Percentiles rank a stretch among this genome's conserved stretches.
These are phyloP conservation scores for Bonnemaisonia californica DNA, from an alignment of 31 red algal species.

Conservation along the genomic window DNA sequence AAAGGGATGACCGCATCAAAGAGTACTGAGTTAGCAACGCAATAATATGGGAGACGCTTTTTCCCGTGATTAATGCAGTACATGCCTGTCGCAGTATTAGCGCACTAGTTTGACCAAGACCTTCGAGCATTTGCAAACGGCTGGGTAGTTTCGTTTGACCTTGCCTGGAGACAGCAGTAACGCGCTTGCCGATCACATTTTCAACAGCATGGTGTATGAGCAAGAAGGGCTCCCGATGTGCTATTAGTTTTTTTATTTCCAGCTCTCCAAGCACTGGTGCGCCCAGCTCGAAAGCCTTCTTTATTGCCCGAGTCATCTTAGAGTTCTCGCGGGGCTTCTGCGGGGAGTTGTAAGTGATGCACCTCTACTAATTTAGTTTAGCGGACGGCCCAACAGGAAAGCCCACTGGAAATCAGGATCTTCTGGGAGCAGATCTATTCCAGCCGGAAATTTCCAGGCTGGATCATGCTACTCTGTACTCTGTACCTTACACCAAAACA, in stretches of 20 bases:
- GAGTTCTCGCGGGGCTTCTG: too few species aligned
- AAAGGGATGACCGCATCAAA: not conserved
- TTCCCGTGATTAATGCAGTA: not conserved
- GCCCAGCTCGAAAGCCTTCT: not conserved
- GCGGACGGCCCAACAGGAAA: too few species aligned
- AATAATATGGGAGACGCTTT: not conserved
- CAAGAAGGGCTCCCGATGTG: conserved; percentile 65
- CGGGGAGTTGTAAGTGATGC: too few species aligned
- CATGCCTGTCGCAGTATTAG: conserved; percentile 60
- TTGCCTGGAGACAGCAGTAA: conserved; percentile 20
- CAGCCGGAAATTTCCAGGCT: too few species aligned
- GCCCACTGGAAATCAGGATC: too few species aligned
- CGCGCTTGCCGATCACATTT: conserved; percentile 37
- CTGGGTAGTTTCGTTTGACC: not conserved
- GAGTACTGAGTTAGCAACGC: not conserved
- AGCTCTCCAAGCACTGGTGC: conserved; percentile 12
- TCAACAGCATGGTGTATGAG: conserved; percentile 34
- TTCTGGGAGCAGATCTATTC: too few species aligned
- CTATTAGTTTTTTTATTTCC: conserved; percentile 31
- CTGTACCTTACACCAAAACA: too few species aligned
- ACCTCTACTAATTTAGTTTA: too few species aligned
- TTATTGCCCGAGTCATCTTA: not conserved
- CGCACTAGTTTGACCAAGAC: conserved; percentile 56
- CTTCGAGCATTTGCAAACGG: conserved; percentile 42
- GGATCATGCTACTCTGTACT: too few species aligned